Evolutionary conservation across 176 grass and related monocot genomes (phyloP), one percentile per base, ranked within the genome.

Genomic region (Juncus inflexus): DNA sequence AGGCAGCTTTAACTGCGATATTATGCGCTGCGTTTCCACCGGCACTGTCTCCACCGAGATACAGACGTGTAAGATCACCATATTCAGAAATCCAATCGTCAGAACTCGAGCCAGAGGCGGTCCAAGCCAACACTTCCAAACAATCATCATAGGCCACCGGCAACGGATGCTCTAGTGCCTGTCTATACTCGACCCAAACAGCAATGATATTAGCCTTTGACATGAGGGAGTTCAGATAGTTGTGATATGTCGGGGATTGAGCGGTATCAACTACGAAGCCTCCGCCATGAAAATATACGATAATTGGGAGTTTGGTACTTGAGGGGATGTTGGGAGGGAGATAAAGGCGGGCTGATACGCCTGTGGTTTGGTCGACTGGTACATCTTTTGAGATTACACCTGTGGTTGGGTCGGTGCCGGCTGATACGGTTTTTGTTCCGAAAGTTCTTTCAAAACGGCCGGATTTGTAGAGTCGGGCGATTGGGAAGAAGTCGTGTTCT

Each of bases 241-340:
- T 8, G 56, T 80, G 73, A 65, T 69, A 16, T 12, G 6, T 42
- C 3, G 59, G 58, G 3, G 15, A 37, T 3, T 45, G 12, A 15
- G 80, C 66, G 9, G 79, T 83, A 6, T 77, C 62, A 35, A 79
- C 65, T 58, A 89, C 45, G 54, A 89, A 89, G 15, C 40, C 81
- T 3, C 90, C 90, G 3, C 90, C 90, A 42, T 90, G 90, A 67
- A 78, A 81, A 68, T 84, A 64, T 64, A 90, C 60, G 37, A 82
- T 47, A 40, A 82, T 55, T 6, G 79, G 79, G 4, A 82, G 51
- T 40, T 82, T 65, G 14, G 40, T 8, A 55, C 65, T 6, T 37
- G 41, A 62, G 3, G 15, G 40, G 37, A 51, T 6, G 63, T 49
- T 6, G 14, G 55, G 11, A 2, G 80, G 80, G 16, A 82, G 42